Evolutionary conservation across 2,329 filamentous ascomycete species (phyloP), one percentile per base, ranked within the genome.

Genomic region (Colletotrichum simmondsii): DNA sequence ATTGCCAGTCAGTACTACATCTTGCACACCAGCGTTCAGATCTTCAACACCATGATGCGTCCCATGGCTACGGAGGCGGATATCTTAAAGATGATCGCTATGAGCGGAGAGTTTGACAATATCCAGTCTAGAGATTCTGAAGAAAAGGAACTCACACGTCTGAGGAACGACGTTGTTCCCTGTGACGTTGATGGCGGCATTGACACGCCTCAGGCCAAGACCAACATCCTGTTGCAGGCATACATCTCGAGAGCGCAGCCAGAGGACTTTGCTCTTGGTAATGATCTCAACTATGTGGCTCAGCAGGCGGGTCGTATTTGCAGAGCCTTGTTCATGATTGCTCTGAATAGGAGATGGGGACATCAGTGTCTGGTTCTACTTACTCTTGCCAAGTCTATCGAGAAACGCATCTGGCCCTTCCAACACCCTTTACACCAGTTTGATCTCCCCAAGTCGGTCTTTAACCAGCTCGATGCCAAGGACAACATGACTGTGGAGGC

Each of bases 1-100:
- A 99, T 99, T 80, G 97, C 97, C 19, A 98, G 96, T 81, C 96
- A 99, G 81, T 99, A 93, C 80, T 99, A 99, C 79, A 96, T 99
- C 61, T 87, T 97, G 60, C 95, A 99, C 78, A 93, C 93, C 16
- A 98, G 94, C 81, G 93, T 99, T 74, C 93, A 98, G 80, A 94
- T 98, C 54, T 99, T 99, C 89, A 99, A 98, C 82, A 91, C 91
- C 5, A 93, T 97, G 92, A 98, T 99, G 97, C 89, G 90, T 65
- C 92, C 95, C 1, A 90, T 92, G 30, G 92, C 95, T 11, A 95
- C 93, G 0, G 97, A 99, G 83, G 95, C 95, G 6, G 97, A 99
- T 79, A 92, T 98, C 59, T 86, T 99, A 66, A 94, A 93, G 79
- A 98, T 99, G 95, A 95, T 99, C 79, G 95, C 95, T 77, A 95